phyloP scores from a whole-genome alignment of 106 monocot genomes.

The Apostasia ramifera region DNA sequence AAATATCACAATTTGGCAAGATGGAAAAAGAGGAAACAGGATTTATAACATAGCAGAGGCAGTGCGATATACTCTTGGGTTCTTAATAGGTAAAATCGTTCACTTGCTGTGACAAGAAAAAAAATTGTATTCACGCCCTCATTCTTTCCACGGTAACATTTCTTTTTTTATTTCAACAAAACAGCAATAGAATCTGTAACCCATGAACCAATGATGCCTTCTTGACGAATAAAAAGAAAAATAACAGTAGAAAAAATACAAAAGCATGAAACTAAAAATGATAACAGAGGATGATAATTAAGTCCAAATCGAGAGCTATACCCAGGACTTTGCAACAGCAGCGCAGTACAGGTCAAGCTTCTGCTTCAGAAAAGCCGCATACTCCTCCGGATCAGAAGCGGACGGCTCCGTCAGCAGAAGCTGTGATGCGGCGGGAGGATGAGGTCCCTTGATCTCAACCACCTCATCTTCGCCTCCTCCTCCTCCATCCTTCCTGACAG shows the following conservation, averaged over 20 bases:
- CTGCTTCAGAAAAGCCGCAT: slow-evolving; percentile 48
- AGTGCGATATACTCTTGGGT: too few relatives aligned
- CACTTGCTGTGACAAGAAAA: too few relatives aligned
- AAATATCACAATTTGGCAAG: too few relatives aligned
- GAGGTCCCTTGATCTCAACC: slow-evolving; percentile 32
- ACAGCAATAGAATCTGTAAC: too few relatives aligned
- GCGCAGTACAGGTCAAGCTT: slow-evolving; percentile 52
- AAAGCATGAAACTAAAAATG: not conserved
- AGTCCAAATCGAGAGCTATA: not conserved
- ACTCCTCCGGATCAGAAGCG: slow-evolving; percentile 32
- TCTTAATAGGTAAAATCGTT: too few relatives aligned
- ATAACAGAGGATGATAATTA: not conserved
- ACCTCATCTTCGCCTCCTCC: slow-evolving; percentile 32
- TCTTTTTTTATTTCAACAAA: too few relatives aligned
- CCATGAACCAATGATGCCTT: too few relatives aligned
- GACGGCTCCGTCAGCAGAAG: slow-evolving; percentile 2
- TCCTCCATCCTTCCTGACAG: slow-evolving; percentile 8
- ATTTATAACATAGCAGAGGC: too few relatives aligned
- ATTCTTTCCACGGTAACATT: too few relatives aligned
- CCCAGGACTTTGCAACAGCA: slow-evolving; percentile 43
- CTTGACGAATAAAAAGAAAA: too few relatives aligned
- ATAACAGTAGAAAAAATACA: not conserved
- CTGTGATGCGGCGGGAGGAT: slow-evolving; percentile 2
- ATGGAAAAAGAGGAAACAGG: too few relatives aligned
- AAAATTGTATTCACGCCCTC: too few relatives aligned